These are phyloP conservation scores for Heritiera fomes DNA, from an alignment of 345 rosid species.

Conservation along the genomic window DNA sequence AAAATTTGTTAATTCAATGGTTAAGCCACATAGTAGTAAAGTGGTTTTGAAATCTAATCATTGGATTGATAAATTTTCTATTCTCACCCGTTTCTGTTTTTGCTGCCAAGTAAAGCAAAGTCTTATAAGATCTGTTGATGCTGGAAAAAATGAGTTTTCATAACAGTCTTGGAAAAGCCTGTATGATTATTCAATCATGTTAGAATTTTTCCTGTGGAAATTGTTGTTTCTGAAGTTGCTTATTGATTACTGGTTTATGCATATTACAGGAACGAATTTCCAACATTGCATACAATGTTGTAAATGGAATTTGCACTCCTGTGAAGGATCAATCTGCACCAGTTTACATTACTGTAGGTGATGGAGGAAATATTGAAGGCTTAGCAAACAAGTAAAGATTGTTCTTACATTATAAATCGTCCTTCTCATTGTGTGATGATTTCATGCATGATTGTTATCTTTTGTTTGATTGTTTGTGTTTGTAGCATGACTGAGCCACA, in stretches of 20 bases:
- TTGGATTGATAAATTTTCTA: no score
- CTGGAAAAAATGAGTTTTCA: not conserved
- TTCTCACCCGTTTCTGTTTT: no score
- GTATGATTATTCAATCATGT: no score
- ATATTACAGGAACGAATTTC: constrained; percentile 72
- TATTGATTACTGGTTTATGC: not conserved
- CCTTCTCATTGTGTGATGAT: not conserved
- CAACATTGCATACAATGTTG: constrained; percentile 62
- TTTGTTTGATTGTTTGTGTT: not conserved
- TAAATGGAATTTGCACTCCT: constrained; percentile 59
- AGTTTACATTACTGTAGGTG: constrained; percentile 78
- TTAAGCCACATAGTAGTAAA: no score
- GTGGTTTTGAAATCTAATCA: no score
- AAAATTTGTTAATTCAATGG: no score
- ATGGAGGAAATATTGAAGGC: constrained; percentile 90
- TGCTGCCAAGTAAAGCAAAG: not conserved
- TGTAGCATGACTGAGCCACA: constrained; percentile 91
- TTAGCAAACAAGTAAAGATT: constrained; percentile 67
- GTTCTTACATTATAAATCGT: not conserved
- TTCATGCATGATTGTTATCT: not conserved
- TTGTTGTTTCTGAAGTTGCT: not conserved
- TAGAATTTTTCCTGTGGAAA: not conserved
- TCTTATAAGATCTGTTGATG: not conserved
- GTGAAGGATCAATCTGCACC: constrained; percentile 71
- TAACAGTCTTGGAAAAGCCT: no score